Base-by-base conservation (phyloP, 2,329 filamentous ascomycete species). In the Penicillium sclerotigenum region DNA sequence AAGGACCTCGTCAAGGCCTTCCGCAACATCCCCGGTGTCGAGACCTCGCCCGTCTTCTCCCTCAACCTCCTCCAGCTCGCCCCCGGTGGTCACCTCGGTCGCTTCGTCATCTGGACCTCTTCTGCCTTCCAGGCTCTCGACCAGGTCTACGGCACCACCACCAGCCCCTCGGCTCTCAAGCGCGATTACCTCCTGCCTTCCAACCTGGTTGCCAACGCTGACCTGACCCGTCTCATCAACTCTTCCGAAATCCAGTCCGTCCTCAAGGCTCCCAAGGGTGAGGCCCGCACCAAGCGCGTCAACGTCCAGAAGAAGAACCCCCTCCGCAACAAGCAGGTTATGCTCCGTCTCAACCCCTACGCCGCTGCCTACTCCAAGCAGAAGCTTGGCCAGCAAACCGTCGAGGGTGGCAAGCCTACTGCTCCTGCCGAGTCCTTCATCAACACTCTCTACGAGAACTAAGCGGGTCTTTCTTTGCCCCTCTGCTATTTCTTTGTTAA, bases 231-330 rank as follows among this genome's bases (percentile, higher is more conserved):
- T 80, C 86, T 99, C 75, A 99, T 99, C 89, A 99, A 99, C 91
- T 93, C 89, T 74, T 91, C 90, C 74, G 94, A 99, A 83, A 89
- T 97, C 79, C 94, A 99, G 88, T 90, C 88, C 79, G 93, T 96
- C 58, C 87, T 99, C 74, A 87, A 89, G 71, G 91, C 88, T 61
- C 91, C 92, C 79, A 94, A 92, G 85, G 94, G 94, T 71, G 86
- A 88, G 70, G 86, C 91, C 75, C 81, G 87, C 75, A 95, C 91
- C 80, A 97, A 97, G 87, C 90, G 94, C 75, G 81, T 83, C 68
- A 81, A 84, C 74, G 91, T 96, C 68, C 93, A 97, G 87, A 99
- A 99, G 91, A 97, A 97, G 92, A 99, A 99, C 87, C 94, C 94
- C 74, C 91, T 99, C 70, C 85, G 84, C 81, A 99, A 99, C 89